These are phyloP conservation scores for Usnea hakonensis DNA, from an alignment of 495 filamentous ascomycete genomes.

Conservation along the genomic window DNA sequence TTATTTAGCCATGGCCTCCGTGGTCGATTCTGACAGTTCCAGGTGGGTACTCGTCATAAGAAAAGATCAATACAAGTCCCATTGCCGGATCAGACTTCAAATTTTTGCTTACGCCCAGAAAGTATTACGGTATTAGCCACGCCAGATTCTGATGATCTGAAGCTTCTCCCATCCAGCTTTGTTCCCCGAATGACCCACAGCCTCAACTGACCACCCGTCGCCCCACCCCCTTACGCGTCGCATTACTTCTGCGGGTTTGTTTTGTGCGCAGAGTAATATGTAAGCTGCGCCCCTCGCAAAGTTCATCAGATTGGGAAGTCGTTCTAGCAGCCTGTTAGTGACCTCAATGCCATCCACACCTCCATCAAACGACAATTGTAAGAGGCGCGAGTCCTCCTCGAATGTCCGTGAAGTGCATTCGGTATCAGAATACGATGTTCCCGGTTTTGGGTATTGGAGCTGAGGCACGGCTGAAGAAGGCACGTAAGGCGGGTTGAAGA, in stretches of 20 bases:
- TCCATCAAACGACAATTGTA: constrained; percentile 83
- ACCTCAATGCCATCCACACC: constrained; percentile 88
- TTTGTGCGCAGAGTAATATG: constrained; percentile 77
- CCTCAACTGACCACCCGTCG: constrained; percentile 60
- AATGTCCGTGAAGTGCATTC: constrained; percentile 36
- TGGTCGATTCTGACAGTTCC: background rate
- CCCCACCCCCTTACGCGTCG: constrained; percentile 49
- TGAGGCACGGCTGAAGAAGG: constrained; percentile 67
- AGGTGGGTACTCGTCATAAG: background rate
- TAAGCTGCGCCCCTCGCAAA: constrained; percentile 68
- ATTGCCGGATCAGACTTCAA: background rate
- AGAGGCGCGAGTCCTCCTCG: constrained; percentile 66
- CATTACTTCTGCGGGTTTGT: constrained; percentile 50
- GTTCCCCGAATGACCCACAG: constrained; percentile 76
- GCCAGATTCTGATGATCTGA: constrained; percentile 72
- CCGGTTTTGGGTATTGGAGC: constrained; percentile 31
- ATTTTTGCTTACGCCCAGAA: background rate
- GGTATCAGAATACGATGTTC: constrained; percentile 18
- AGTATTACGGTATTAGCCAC: background rate
- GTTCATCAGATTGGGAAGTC: constrained; percentile 56
- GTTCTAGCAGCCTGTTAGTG: constrained; percentile 66
- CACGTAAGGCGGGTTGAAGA: constrained; percentile 97
- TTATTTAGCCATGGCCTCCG: background rate
- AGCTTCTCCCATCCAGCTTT: constrained; percentile 88
- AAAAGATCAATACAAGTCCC: background rate